A percentile compares a stretch with the other conserved stretches of the same genome.
Evolutionary conservation across 306 rosid genomes (phyloP).

Genomic region (Cicer arietinum): DNA sequence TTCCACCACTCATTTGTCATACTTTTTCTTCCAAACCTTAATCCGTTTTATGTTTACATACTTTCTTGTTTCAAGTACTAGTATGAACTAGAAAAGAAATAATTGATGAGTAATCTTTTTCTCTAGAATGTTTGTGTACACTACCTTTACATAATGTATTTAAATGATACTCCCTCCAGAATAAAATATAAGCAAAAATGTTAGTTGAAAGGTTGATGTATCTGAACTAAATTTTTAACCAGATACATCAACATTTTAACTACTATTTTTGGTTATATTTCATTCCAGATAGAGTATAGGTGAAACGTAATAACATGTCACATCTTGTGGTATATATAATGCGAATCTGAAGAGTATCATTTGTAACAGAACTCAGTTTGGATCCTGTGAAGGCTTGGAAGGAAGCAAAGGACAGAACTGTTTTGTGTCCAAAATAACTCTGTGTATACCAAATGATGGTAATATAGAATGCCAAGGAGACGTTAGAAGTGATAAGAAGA

Average conservation of each 20-base stretch:
- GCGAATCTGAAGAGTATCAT: slow-evolving; percentile 28
- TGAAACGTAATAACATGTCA: background rate
- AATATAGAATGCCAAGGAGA: slow-evolving; percentile 70
- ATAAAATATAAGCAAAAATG: no score
- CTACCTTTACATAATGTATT: no score
- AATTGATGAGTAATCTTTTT: no score
- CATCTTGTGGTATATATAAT: background rate
- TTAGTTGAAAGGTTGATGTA: no score
- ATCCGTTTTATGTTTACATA: no score
- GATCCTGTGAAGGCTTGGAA: slow-evolving; percentile 58
- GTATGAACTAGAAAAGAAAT: no score
- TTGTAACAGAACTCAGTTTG: slow-evolving; percentile 53
- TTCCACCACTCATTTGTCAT: background rate
- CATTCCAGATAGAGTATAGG: no score
- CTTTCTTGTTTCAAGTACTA: background rate
- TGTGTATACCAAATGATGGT: slow-evolving; percentile 75
- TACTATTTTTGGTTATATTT: no score
- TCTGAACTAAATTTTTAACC: no score
- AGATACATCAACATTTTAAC: no score
- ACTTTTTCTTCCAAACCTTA: background rate
- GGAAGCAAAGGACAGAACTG: slow-evolving; percentile 60
- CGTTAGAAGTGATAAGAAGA: slow-evolving; percentile 81
- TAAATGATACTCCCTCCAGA: no score
- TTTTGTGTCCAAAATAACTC: slow-evolving; percentile 60
- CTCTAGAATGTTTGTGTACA: no score